Conservation (phyloP, 2,329 filamentous ascomycete species). For the Trichoderma lentiforme region DNA sequence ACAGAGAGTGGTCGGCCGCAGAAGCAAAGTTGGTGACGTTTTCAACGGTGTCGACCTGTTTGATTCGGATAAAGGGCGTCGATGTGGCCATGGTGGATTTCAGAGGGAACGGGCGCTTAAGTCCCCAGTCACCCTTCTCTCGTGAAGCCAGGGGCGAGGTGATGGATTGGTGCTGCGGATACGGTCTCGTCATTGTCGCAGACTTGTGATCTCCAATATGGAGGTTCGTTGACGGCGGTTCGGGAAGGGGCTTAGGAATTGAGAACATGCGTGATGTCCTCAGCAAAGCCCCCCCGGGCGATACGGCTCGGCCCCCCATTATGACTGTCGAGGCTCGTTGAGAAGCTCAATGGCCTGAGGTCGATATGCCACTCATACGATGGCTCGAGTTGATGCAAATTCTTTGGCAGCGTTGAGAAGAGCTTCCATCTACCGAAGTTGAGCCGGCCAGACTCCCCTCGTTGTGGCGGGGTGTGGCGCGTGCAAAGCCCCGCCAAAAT, state of each 20-base stretch:
- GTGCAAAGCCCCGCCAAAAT: conserved; percentile 16
- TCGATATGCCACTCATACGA: conserved; percentile 13
- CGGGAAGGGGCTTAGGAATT: conserved; percentile 70
- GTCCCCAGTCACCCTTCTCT: conserved; percentile 81
- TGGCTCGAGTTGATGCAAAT: conserved; percentile 25
- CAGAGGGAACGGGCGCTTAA: conserved; percentile 79
- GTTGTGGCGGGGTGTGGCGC: conserved; percentile 13
- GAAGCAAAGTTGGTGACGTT: conserved; percentile 86
- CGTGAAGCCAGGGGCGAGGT: conserved; percentile 72
- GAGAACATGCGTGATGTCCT: conserved; percentile 88
- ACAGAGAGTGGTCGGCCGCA: conserved; percentile 75
- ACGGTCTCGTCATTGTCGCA: conserved; percentile 60
- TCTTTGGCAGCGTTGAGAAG: conserved; percentile 22
- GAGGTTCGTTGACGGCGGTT: conserved; percentile 50
- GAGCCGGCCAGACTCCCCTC: conserved; percentile 26
- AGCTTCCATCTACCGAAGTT: conserved; percentile 30
- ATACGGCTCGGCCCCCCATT: conserved; percentile 41
- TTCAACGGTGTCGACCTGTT: conserved; percentile 78
- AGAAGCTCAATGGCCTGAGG: conserved; percentile 30
- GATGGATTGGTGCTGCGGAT: conserved; percentile 81
- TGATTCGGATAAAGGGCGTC: conserved; percentile 73
- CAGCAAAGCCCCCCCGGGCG: conserved; percentile 67
- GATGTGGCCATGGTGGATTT: conserved; percentile 69
- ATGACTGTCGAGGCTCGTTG: conserved; percentile 26
- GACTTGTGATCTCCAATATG: conserved; percentile 37